A percentile compares a stretch with the other conserved stretches of the same genome.
phyloP scores from a whole-genome alignment of 306 rosid genomes.

The Fragaria iinumae region DNA sequence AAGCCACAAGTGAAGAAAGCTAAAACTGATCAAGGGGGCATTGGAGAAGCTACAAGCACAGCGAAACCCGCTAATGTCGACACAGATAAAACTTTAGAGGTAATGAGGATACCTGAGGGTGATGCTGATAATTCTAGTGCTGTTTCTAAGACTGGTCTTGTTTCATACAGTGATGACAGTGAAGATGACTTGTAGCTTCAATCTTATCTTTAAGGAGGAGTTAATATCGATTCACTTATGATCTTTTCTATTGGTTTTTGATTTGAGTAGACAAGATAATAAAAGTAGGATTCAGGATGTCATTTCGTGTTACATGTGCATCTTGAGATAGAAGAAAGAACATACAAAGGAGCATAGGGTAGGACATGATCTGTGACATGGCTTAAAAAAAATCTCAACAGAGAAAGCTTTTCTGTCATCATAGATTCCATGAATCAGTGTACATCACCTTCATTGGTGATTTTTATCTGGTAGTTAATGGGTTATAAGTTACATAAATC shows the following conservation, averaged over 20 bases:
- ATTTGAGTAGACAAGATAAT: neutral
- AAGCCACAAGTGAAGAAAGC: conserved; percentile 78
- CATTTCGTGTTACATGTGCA: neutral
- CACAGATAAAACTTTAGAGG: conserved; percentile 29
- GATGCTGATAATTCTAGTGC: conserved; percentile 34
- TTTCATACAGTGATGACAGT: conserved; percentile 86
- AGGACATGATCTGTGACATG: conserved; percentile 7
- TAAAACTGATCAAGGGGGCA: conserved; percentile 43
- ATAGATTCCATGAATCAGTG: neutral
- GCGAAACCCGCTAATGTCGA: conserved; percentile 20
- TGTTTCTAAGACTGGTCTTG: conserved; percentile 48
- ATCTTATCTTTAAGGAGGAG: neutral
- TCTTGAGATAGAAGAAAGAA: neutral
- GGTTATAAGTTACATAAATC: neutral
- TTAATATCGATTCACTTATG: neutral
- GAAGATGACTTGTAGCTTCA: conserved; percentile 53
- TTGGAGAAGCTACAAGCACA: conserved; percentile 33
- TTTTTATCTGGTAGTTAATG: neutral
- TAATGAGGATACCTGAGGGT: conserved; percentile 27
- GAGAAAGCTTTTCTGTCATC: neutral
- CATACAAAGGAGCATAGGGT: neutral
- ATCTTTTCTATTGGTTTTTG: neutral
- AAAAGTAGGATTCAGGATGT: neutral
- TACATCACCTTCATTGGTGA: neutral
- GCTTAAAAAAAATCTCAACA: neutral